Conservation (phyloP, 2,329 filamentous ascomycete species). For the Pseudogymnoascus sp. region DNA sequence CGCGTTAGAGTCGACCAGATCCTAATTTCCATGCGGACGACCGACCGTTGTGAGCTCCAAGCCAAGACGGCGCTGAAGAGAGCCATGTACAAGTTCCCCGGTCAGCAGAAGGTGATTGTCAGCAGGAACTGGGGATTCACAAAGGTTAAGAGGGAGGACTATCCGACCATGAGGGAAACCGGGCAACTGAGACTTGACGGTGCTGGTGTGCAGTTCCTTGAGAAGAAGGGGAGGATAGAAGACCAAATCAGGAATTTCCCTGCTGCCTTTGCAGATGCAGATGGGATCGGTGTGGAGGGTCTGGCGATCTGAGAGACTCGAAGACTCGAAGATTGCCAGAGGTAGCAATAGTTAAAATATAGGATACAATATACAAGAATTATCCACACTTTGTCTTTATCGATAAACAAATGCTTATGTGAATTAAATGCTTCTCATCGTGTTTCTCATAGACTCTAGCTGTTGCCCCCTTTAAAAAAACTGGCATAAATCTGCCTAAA, state of each 20-base stretch:
- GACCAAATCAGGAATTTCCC: constrained; percentile 94
- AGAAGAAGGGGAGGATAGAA: constrained; percentile 80
- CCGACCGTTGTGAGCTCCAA: constrained; percentile 68
- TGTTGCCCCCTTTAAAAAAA: background rate
- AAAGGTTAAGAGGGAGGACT: constrained; percentile 93
- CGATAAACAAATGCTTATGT: background rate
- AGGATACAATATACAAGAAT: background rate
- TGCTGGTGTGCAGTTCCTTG: constrained; percentile 99
- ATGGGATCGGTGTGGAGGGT: constrained; percentile 11
- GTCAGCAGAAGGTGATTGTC: constrained; percentile 99
- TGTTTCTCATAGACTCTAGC: background rate
- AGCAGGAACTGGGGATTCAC: constrained; percentile 99
- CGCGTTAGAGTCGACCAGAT: constrained; percentile 99
- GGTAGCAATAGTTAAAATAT: constrained; percentile 6
- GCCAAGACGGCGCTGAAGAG: constrained; percentile 70
- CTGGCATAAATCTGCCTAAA: background rate
- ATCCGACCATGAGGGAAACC: constrained; percentile 87
- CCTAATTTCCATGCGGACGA: constrained; percentile 92
- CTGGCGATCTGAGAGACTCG: background rate
- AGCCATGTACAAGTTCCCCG: constrained; percentile 99
- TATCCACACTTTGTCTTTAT: background rate
- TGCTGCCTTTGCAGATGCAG: constrained; percentile 63
- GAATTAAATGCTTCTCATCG: background rate
- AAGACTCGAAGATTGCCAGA: background rate
- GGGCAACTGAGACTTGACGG: constrained; percentile 94